Base-by-base conservation (phyloP, 2,329 filamentous ascomycete genomes). In the Thelonectria discophora region DNA sequence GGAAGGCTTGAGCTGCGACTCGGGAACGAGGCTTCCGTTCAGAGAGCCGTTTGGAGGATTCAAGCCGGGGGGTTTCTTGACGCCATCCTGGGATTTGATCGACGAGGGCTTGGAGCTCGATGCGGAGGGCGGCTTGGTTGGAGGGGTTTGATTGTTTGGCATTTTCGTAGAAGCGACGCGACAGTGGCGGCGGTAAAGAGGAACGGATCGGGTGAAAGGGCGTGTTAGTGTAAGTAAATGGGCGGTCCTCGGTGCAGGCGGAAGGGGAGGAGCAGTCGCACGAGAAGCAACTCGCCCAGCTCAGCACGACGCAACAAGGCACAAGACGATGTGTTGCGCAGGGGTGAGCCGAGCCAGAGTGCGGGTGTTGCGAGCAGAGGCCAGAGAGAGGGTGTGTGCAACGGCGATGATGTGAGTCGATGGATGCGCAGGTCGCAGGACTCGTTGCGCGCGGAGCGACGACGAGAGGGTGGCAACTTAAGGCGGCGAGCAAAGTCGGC, bases 91-190 rank as follows among this genome's bases (percentile, higher is more conserved):
- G 32, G 83, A 85, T 66, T 78, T 81, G 68, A 84, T 73, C 9
- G 82, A 84, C 15, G 82, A 81, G 15, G 82, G 75, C 64, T 84
- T 82, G 21, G 82, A 84, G 52, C 79, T 80, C 65, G 79, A 74
- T 62, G 74, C 75, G 56, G 82, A 82, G 51, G 78, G 73, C 30
- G 77, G 74, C 63, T 78, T 61, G 34, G n/a, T 77, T 47, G 74
- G 74, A 34, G 73, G 69, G 64, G 63, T 55, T 46, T 69, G 65
- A 60, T 69, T 66, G 37, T 74, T 71, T 64, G 73, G 74, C 76
- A 78, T 78, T 66, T 72, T 77, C 53, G 57, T 63, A 50, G 27
- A 30, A 58, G 34, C 46, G 39, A 21, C 34, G 49, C 59, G 65
- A 69, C 60, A 65, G 49, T 49, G 60, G 40, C 58, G 48, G 48